A percentile compares a stretch with the other conserved stretches of the same genome.
Conservation (phyloP, 2,329 filamentous ascomycete species). For the Ophiostoma sp. region DNA sequence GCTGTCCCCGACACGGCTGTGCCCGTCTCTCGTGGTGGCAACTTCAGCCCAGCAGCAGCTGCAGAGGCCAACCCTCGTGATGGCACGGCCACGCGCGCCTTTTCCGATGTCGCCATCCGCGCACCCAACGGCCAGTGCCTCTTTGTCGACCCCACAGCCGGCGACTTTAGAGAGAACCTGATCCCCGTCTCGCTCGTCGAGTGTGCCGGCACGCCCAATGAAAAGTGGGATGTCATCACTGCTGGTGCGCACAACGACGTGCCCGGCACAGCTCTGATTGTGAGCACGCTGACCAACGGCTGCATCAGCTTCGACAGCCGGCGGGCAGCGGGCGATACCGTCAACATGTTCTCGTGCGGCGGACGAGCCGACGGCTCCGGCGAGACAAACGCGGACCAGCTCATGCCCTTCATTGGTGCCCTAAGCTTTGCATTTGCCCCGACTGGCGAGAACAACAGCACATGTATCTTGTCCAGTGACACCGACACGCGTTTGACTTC, state of each 20-base stretch:
- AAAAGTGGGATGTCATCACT: constrained; percentile 49
- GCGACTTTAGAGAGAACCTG: constrained; percentile 51
- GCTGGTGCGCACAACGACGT: constrained; percentile 46
- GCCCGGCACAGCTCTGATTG: constrained; percentile 40
- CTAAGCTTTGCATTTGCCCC: constrained; percentile 44
- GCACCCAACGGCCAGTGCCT: constrained; percentile 47
- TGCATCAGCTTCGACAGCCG: constrained; percentile 48
- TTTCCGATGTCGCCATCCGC: constrained; percentile 43
- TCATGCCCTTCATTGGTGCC: constrained; percentile 44
- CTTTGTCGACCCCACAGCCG: constrained; percentile 48
- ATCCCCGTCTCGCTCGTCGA: constrained; percentile 45
- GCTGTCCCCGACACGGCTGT: constrained; percentile 31
- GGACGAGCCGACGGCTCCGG: constrained; percentile 47
- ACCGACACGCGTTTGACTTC: constrained; percentile 29
- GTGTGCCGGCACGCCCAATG: constrained; percentile 43
- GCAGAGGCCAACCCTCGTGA: constrained; percentile 47
- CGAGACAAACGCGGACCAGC: constrained; percentile 44
- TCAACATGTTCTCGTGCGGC: constrained; percentile 49
- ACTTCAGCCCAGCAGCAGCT: constrained; percentile 45
- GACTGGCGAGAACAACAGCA: constrained; percentile 39
- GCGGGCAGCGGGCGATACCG: constrained; percentile 41
- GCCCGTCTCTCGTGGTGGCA: constrained; percentile 48
- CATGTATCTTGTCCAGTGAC: constrained; percentile 41
- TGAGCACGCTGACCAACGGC: constrained; percentile 48
- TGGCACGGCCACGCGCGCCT: constrained; percentile 42